Percentiles rank a stretch among this genome's conserved stretches.
phyloP scores from a whole-genome alignment of 78 protist species.

The Dictyostelium brefeldianum region DNA sequence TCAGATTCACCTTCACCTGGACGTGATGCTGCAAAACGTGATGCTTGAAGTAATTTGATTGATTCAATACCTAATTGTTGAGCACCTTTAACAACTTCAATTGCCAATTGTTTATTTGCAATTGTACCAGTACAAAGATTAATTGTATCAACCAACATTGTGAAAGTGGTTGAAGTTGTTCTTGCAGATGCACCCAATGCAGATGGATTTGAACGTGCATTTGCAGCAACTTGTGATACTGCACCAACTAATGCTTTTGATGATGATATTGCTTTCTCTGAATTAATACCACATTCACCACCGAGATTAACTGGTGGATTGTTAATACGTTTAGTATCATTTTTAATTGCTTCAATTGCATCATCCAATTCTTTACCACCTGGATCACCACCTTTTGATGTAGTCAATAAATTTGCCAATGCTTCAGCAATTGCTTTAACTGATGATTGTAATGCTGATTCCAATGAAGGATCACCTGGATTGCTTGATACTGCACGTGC shows the following conservation, averaged over 20 bases:
- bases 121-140: constrained; percentile 65
- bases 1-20: constrained; percentile 81
- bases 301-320: constrained; percentile 74
- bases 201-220: constrained; percentile 72
- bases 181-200: constrained; percentile 72
- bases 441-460: constrained; percentile 44
- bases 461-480: constrained; percentile 80
- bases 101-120: constrained; percentile 38
- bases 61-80: constrained; percentile 36
- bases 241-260: constrained; percentile 60
- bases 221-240: constrained; percentile 45
- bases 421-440: constrained; percentile 78
- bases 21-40: constrained; percentile 41
- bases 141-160: constrained; percentile 45
- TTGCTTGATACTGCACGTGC: constrained; percentile 71
- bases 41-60: constrained; percentile 56
- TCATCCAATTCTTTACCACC: constrained; percentile 85
- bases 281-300: constrained; percentile 64
- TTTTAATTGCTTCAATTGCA: constrained; percentile 63
- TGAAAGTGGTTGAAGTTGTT: constrained; percentile 52
- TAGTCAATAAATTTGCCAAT: constrained; percentile 60
- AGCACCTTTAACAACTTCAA: constrained; percentile 42
- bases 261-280: constrained; percentile 39
- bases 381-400: constrained; percentile 82
- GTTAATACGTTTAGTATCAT: constrained; percentile 57